Base-by-base conservation (phyloP, 352 stramenopile genomes). In the Thalassiosira livingstoniorum region DNA sequence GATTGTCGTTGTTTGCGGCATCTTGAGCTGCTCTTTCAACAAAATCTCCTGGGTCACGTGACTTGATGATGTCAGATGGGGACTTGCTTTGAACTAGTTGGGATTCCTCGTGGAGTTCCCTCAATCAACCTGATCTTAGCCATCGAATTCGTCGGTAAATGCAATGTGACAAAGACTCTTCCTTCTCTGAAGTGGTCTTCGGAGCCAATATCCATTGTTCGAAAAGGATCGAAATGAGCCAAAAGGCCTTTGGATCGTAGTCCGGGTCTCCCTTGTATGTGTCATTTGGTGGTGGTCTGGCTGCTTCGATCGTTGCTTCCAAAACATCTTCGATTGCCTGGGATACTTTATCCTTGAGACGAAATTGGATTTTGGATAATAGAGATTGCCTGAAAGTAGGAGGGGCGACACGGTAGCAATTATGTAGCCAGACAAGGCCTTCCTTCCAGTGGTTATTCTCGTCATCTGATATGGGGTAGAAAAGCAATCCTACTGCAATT, bases 1-100 rank as follows among this genome's bases (percentile, higher is more conserved):
- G 60, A 37, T 77, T 77, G 39, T 77, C 54, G 23, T 43, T 27
- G 32, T 77, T 35, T 15, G 55, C 55, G 7, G 68, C 68, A 27
- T 61, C 10, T 31, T 66, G 55, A 21, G 68, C 68, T 45, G n/a
- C 31, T 51, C 15, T 3, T 54, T 68, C 61, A 27, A 47, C 15
- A 47, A 47, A 47, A 15, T 47, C 39, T 47, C 15, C 39, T 47
- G 7, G 7, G 39, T 18, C 7, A 15, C 39, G 39, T 7, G 39
- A 47, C 15, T 47, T 7, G 39, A 15, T 47, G 39, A 47, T 7
- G 39, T 18, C 7, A 18, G 7, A 15, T 47, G 39, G 39, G 39
- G 39, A 18, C 15, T 47, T 47, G 39, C 39, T 47, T 47, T 47
- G 7, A 15, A 47, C 39, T 47, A 18, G 7, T 15, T 47, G 39